Conservation (phyloP, 2,329 filamentous ascomycete species). For the Xylogone sp. region DNA sequence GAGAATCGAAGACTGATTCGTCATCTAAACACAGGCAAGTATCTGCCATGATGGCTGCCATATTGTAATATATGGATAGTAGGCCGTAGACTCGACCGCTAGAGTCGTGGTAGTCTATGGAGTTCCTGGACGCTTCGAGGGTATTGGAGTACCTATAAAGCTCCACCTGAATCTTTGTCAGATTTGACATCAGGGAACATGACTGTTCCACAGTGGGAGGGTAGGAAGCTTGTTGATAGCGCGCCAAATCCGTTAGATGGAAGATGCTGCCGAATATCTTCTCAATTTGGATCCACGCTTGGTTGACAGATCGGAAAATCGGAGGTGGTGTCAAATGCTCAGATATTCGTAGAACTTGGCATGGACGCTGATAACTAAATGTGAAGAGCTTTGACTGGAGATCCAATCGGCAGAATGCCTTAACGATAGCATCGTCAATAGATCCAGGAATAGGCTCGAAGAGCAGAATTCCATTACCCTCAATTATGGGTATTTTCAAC, state of each 20-base stretch:
- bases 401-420: slow-evolving; percentile 33
- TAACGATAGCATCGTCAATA: slow-evolving; percentile 39
- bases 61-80: slow-evolving; percentile 35
- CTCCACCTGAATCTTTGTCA: background rate
- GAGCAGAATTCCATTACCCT: slow-evolving; percentile 1
- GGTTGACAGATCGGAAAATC: slow-evolving; percentile 18
- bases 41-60: slow-evolving; percentile 39
- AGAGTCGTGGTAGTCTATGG: background rate
- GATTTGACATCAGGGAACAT: background rate
- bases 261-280: slow-evolving; percentile 13
- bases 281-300: slow-evolving; percentile 17
- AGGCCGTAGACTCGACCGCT: slow-evolving; percentile 20
- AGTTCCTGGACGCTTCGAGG: slow-evolving; percentile 6
- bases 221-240: slow-evolving; percentile 5
- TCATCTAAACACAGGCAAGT: slow-evolving; percentile 27
- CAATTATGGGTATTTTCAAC: slow-evolving; percentile 4
- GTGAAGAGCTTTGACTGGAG: slow-evolving; percentile 27
- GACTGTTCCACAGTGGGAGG: background rate
- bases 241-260: slow-evolving; percentile 9
- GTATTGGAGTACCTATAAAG: background rate
- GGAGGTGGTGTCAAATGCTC: slow-evolving; percentile 7
- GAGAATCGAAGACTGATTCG: slow-evolving; percentile 34
- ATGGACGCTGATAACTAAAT: slow-evolving; percentile 12
- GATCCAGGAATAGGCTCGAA: slow-evolving; percentile 19
- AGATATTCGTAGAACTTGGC: slow-evolving; percentile 10